Conservation (phyloP, 257 asterid genomes). For the Solanum etuberosum region DNA sequence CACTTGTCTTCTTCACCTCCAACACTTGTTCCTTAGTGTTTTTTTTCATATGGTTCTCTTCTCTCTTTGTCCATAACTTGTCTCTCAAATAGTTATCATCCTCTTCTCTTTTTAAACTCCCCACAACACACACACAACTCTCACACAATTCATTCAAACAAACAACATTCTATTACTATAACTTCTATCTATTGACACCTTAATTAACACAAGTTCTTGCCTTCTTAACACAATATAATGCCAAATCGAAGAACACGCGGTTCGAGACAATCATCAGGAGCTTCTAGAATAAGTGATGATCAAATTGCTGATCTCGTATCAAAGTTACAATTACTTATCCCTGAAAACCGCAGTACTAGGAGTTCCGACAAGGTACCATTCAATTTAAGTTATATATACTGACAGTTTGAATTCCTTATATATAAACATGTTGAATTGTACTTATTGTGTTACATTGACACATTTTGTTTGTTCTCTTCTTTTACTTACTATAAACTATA, state of each 20-base stretch:
- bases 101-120: slow-evolving; percentile 11
- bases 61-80: slow-evolving; percentile 28
- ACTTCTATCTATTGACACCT: neutral
- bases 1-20: slow-evolving; percentile 68
- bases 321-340: slow-evolving; percentile 69
- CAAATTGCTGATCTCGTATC: slow-evolving; percentile 83
- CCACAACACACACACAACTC: neutral
- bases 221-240: slow-evolving; percentile 19
- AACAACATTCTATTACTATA: neutral
- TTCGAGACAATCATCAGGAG: slow-evolving; percentile 63
- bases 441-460: neutral
- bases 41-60: slow-evolving; percentile 5
- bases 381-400: neutral
- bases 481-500: neutral
- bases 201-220: neutral
- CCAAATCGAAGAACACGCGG: slow-evolving; percentile 75
- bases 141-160: neutral
- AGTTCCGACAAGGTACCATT: slow-evolving; percentile 61
- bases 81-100: slow-evolving; percentile 5
- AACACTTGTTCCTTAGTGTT: slow-evolving; percentile 27
- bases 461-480: neutral
- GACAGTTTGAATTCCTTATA: neutral
- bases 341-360: slow-evolving; percentile 47
- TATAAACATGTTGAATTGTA: neutral
- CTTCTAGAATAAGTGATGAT: slow-evolving; percentile 61